phyloP scores from a whole-genome alignment of 208 protist species.

The Perkinsela sp. region DNA sequence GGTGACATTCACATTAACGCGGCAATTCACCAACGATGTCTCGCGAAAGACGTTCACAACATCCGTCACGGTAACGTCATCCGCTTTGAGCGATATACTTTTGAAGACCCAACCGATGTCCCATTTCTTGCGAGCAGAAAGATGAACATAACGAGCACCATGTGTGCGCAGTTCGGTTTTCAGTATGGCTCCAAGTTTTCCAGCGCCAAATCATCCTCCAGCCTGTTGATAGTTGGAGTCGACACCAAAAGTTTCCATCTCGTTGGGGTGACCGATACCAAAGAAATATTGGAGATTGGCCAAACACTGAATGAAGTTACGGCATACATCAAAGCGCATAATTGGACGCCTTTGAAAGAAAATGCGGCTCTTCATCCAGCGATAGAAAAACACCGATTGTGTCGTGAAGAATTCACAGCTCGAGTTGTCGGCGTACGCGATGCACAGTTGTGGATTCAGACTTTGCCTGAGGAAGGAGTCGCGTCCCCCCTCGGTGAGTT shows the following conservation, averaged over 20 bases:
- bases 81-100: not conserved
- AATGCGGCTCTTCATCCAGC: not conserved
- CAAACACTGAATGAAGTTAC: not conserved
- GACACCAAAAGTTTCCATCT: not conserved
- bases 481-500: not conserved
- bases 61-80: not conserved
- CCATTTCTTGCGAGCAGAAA: not conserved
- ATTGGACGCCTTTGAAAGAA: not conserved
- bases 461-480: not conserved
- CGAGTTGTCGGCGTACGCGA: slow-evolving; percentile 42
- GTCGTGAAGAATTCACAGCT: slow-evolving; percentile 23
- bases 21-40: not conserved
- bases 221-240: not conserved
- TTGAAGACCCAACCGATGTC: not conserved
- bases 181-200: not conserved
- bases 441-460: slow-evolving; percentile 18
- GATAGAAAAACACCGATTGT: not conserved
- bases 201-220: not conserved
- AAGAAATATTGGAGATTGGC: not conserved
- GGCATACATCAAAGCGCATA: not conserved
- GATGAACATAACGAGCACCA: not conserved
- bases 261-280: not conserved
- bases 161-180: not conserved
- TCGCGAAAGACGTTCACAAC: not conserved
- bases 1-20: not conserved